Evolutionary conservation across 257 asterid genomes (phyloP).

Genomic region (Hygrophila difformis): DNA sequence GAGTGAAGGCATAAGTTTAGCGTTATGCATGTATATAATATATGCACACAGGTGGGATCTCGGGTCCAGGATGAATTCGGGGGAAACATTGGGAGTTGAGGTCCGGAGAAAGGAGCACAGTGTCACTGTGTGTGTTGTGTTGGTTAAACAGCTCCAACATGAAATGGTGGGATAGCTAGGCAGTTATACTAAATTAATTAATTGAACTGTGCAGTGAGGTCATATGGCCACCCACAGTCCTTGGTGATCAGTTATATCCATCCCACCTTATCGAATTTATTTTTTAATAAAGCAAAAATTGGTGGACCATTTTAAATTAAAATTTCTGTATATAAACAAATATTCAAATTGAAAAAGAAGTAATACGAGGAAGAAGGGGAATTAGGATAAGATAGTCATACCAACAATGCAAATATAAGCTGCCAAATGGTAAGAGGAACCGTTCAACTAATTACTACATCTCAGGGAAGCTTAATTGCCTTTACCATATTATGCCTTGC

Average conservation of each 20-base stretch:
- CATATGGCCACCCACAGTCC: too few relatives aligned
- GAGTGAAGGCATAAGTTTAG: not conserved
- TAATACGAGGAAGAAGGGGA: too few relatives aligned
- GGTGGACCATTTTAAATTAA: too few relatives aligned
- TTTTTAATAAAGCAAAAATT: too few relatives aligned
- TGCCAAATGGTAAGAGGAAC: not conserved
- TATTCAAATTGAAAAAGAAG: too few relatives aligned
- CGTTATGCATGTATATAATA: not conserved
- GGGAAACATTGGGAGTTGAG: too few relatives aligned
- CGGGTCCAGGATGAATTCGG: too few relatives aligned
- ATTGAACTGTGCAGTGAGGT: conserved; percentile 1
- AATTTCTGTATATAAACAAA: too few relatives aligned
- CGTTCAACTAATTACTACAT: conserved; percentile 1
- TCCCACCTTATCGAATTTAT: too few relatives aligned
- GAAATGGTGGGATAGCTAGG: not conserved
- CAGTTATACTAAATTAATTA: not conserved
- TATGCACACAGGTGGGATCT: not conserved
- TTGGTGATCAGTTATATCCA: not conserved
- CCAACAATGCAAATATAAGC: not conserved
- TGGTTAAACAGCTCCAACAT: conserved; percentile 6
- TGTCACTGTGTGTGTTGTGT: not conserved
- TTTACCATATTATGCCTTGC: too few relatives aligned
- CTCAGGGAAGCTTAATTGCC: too few relatives aligned
- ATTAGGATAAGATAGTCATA: not conserved
- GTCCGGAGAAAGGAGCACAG: not conserved